Base-by-base conservation (phyloP, 2,329 filamentous ascomycete species). In the Ramichloridium luteum region DNA sequence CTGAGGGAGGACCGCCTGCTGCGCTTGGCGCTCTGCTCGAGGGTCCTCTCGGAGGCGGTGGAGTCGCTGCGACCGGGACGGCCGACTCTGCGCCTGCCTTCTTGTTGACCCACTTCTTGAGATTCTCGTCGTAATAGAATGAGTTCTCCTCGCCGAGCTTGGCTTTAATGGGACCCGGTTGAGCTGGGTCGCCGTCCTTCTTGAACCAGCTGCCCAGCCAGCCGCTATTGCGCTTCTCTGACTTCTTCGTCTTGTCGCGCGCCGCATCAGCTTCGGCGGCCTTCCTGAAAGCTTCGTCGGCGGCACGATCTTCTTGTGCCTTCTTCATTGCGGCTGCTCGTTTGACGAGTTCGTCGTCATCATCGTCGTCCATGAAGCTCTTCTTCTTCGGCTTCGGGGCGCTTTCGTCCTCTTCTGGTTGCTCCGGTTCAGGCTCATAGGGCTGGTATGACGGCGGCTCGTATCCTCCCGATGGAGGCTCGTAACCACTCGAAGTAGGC, bases 91-190 rank as follows among this genome's bases (percentile, higher is more conserved):
- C 70, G 10, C 62, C 63, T 9, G 77, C 77, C 54, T 93, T 94
- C 65, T 94, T 94, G 64, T 98, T 96, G 54, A 98, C 69, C 92
- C 92, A 98, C 54, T 90, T 85, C 64, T 93, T 92, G 31, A 93
- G 70, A n/a, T 94, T 82, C 2, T 85, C 80, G 51, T 98, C 90
- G 50, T 90, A 98, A 45, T 88, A 79, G 57, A 98, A 94, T 27
- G 77, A 84, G 56, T 75, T 93, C 51, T 90, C 75, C 57, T 98
- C 92, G 39, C 88, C 92, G 6, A 98, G 71, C 51, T 98, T 98
- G 40, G 92, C 90, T 46, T 74, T 76, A 55, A 94, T 82, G n/a
- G 86, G 74, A n/a, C 59, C 61, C 37, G 14, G 40, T 56, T 46
- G 79, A 72, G 53, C 80, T 30, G 77, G 44, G 47, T 74, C 72